Conservation (phyloP, 495 filamentous ascomycete species). For the Penicillium psychrofluorescens region DNA sequence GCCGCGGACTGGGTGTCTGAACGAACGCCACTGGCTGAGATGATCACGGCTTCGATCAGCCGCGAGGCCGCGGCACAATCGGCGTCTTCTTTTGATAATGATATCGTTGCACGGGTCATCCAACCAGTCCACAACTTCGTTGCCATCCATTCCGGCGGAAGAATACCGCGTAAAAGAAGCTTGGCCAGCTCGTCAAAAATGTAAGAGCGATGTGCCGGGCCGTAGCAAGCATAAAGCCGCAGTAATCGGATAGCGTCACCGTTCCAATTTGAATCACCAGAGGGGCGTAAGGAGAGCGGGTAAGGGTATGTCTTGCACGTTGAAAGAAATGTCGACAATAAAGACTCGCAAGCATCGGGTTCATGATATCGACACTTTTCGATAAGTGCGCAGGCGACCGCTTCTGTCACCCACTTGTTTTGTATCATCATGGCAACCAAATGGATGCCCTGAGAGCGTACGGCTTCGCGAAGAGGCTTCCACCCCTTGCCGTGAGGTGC, state of each 20-base stretch:
- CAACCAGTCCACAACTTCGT: constrained; percentile 35
- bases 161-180: constrained; percentile 26
- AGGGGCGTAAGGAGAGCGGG: constrained; percentile 24
- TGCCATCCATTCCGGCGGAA: constrained; percentile 45
- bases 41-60: constrained; percentile 33
- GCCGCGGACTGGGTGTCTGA: not conserved
- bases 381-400: constrained; percentile 26
- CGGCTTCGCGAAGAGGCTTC: constrained; percentile 56
- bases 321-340: constrained; percentile 27
- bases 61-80: constrained; percentile 27
- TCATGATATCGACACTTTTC: constrained; percentile 26
- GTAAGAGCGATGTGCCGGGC: constrained; percentile 18
- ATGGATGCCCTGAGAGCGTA: constrained; percentile 58
- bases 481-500: constrained; percentile 48
- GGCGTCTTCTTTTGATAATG: constrained; percentile 30
- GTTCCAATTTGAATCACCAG: constrained; percentile 3
- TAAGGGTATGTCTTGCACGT: constrained; percentile 20
- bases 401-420: constrained; percentile 33
- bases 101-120: constrained; percentile 35
- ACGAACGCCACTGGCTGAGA: constrained; percentile 22
- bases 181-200: constrained; percentile 32
- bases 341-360: constrained; percentile 28
- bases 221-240: constrained; percentile 19
- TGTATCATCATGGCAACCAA: constrained; percentile 49
- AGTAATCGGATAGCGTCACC: constrained; percentile 27